Conservation (phyloP, 1,284 basidiomycete genomes). For the Ustilago cynodontis region DNA sequence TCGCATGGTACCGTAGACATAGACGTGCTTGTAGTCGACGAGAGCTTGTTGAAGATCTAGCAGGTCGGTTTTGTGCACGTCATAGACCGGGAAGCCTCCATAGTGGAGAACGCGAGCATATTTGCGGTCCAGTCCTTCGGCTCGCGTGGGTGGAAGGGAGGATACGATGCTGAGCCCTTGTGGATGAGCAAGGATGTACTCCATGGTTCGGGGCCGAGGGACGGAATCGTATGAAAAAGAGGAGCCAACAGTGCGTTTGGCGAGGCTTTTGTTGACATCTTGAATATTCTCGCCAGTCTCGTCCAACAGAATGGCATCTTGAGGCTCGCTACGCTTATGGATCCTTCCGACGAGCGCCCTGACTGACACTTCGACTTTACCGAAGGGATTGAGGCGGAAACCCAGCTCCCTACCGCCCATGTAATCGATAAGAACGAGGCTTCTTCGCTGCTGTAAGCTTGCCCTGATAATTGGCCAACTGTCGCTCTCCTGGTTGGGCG, state of each 20-base stretch:
- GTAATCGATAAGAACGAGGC: not conserved
- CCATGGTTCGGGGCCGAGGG: not conserved
- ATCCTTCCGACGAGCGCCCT: not conserved
- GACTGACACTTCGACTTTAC: not conserved
- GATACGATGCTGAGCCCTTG: not conserved
- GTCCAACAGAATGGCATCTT: not conserved
- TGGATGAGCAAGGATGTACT: not conserved
- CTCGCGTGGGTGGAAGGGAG: not conserved
- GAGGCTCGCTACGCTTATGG: not conserved
- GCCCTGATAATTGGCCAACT: not conserved
- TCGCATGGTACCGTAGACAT: slow-evolving; percentile 5
- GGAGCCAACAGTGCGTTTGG: not conserved
- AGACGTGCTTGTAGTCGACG: slow-evolving; percentile 2
- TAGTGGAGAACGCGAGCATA: slow-evolving; percentile 5
- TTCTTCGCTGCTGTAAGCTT: not conserved
- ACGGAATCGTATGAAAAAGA: not conserved
- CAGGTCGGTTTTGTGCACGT: not conserved
- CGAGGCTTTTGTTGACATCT: not conserved
- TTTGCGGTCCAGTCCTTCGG: not conserved
- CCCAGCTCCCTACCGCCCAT: not conserved
- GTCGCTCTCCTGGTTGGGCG: not conserved
- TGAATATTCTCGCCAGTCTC: not conserved
- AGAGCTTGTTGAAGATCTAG: slow-evolving; percentile 4
- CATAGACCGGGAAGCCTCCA: not conserved
- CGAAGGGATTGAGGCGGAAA: not conserved